Evolutionary conservation across 1,284 basidiomycete species (phyloP), one percentile per base, ranked within the genome.

Genomic region (Bjerkandera adusta): DNA sequence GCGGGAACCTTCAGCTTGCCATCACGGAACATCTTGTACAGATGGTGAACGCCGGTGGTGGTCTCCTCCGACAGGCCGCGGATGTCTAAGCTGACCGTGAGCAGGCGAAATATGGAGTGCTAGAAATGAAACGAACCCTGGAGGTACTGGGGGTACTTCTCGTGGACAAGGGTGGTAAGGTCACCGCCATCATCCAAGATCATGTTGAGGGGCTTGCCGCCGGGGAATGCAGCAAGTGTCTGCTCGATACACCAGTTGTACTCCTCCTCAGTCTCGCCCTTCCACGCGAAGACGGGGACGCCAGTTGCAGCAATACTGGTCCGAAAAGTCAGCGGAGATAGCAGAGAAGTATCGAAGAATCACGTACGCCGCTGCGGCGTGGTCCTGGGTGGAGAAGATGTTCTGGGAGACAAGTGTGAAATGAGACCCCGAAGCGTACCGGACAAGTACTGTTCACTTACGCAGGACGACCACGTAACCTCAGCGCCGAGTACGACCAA

Each of bases 181-280:
- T 99, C 97, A 69, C 97, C 97, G 63, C 97, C 96, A 66, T 99
- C 96, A 66, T 99, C 96, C 68, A 99, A 85, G 70, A 99, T 99
- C 94, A 99, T 90, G 85, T 99, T 99, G 65, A 97, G 75, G 48
- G 89, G 68, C 72, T 97, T 75, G 61, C 89, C 89, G 57, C 67
- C 78, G 12, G 79, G 67, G 77, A 94, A 94, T 15, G 85, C 92
- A 59, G 82, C 70, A 57, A 99, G 72, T 47, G 92, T 92, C 75
- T 99, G 97, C 68, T 98, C 93, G 60, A 99, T 93, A 68, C 93
- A 97, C 96, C 97, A 99, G 57, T 75, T 69, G 77, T 98, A 99
- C 71, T 99, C 96, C 72, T 98, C 96, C 70, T 99, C 97, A 49
- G 95, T 97, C 79, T 99, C 96, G 52, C 97, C 97, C 79, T 99